Conservation (phyloP, 2,329 filamentous ascomycete genomes). For the Fonsecaea pugnacius region DNA sequence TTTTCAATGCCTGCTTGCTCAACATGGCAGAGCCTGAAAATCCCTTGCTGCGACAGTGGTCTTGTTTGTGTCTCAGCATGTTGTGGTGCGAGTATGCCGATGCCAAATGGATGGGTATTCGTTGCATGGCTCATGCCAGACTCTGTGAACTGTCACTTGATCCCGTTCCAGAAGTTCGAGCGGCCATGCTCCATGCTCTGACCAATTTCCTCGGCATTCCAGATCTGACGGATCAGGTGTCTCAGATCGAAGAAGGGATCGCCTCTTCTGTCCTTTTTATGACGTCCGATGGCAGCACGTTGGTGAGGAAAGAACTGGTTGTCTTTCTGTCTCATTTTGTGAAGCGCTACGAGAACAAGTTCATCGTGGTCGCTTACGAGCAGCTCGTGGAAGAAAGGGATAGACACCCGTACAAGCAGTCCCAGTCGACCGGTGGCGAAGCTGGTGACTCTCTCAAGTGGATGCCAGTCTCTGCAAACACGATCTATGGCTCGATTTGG, state of each 20-base stretch:
- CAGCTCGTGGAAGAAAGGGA: conserved; percentile 83
- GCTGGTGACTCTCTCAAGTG: conserved; percentile 37
- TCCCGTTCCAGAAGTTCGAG: conserved; percentile 86
- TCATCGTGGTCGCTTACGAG: conserved; percentile 88
- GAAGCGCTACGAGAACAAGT: conserved; percentile 86
- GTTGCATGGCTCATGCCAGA: conserved; percentile 80
- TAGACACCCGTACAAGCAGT: conserved; percentile 57
- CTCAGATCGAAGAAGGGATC: conserved; percentile 86
- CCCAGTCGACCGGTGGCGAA: conserved; percentile 41
- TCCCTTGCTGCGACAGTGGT: conserved; percentile 89
- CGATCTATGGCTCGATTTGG: conserved; percentile 92
- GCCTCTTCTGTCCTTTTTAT: conserved; percentile 88
- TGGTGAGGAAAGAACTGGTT: conserved; percentile 90
- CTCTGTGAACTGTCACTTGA: conserved; percentile 82
- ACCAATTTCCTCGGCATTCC: conserved; percentile 93
- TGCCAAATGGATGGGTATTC: conserved; percentile 94
- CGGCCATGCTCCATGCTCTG: conserved; percentile 89
- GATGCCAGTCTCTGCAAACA: conserved; percentile 76
- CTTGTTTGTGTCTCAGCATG: conserved; percentile 91
- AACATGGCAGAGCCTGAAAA: conserved; percentile 87
- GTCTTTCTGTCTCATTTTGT: conserved; percentile 94
- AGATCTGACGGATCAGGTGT: conserved; percentile 87
- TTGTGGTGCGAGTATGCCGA: conserved; percentile 89
- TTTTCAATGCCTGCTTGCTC: conserved; percentile 71
- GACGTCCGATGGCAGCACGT: conserved; percentile 89